phyloP scores from a whole-genome alignment of 495 filamentous ascomycete genomes.

The Trichoderma reesei region DNA sequence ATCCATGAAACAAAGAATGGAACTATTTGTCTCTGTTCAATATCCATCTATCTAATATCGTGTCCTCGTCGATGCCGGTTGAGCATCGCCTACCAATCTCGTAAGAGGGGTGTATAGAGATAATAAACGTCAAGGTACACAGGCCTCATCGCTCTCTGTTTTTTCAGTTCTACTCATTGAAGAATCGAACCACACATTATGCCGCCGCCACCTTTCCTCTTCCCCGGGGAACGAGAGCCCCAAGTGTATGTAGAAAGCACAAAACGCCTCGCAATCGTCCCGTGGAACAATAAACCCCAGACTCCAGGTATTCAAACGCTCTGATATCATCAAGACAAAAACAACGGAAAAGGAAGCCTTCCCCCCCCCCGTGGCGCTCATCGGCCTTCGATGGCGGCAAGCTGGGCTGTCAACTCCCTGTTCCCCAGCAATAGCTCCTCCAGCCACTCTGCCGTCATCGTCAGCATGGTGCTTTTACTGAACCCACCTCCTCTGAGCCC shows the following conservation, averaged over 20 bases:
- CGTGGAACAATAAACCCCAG: neutral
- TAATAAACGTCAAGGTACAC: too few species aligned
- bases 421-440: slow-evolving; percentile 62
- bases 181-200: neutral
- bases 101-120: too few species aligned
- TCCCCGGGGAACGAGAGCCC: neutral
- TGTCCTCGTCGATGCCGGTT: too few species aligned
- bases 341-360: neutral
- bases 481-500: slow-evolving; percentile 57
- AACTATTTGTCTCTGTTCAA: neutral
- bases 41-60: neutral
- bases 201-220: neutral
- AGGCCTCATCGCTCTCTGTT: too few species aligned
- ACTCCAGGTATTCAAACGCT: neutral
- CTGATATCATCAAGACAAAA: neutral
- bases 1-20: neutral
- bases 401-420: slow-evolving; percentile 35
- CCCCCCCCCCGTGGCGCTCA: neutral
- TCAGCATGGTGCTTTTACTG: slow-evolving; percentile 71
- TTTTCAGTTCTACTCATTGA: neutral
- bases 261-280: slow-evolving; percentile 2
- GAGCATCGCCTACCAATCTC: too few species aligned
- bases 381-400: slow-evolving; percentile 17
- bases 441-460: slow-evolving; percentile 63
- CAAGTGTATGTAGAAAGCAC: neutral